Conservation (phyloP, 192 early-diverging fungal genomes). For the Phlyctochytrium arcticum region DNA sequence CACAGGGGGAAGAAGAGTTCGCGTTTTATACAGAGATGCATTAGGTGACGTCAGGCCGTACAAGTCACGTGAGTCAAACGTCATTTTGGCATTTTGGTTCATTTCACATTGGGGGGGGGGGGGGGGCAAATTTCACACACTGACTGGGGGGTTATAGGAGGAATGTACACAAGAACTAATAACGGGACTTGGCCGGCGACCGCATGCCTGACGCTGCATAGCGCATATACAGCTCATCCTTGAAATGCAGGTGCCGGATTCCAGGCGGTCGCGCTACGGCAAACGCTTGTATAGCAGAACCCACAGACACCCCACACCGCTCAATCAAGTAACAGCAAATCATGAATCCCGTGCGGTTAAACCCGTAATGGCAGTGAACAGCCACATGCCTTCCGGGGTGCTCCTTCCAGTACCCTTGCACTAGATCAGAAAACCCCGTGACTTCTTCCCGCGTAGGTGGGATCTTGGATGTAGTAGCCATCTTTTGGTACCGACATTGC, state of each 20-base stretch:
- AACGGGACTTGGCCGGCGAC: neutral
- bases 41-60: too few relatives aligned
- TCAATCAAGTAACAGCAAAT: conserved; percentile 24
- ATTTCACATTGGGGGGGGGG: too few relatives aligned
- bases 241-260: conserved; percentile 27
- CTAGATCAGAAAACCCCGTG: neutral
- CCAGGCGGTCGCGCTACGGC: conserved; percentile 23
- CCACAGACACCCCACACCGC: neutral
- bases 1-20: too few relatives aligned
- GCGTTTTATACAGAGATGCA: too few relatives aligned
- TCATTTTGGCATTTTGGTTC: too few relatives aligned
- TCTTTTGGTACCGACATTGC: conserved; percentile 13
- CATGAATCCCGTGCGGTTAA: conserved; percentile 28
- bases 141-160: too few relatives aligned
- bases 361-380: conserved; percentile 29
- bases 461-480: conserved; percentile 23
- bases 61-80: too few relatives aligned
- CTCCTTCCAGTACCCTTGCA: conserved; percentile 12
- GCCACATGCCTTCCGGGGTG: conserved; percentile 21
- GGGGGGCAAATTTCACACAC: too few relatives aligned
- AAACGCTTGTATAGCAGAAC: conserved; percentile 12
- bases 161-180: too few relatives aligned
- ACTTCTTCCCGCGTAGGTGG: conserved; percentile 23
- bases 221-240: conserved; percentile 31
- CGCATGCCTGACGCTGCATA: conserved; percentile 14